These are phyloP conservation scores for Pycnococcus provasolii DNA, from an alignment of 139 green algal genomes.

Conservation along the genomic window DNA sequence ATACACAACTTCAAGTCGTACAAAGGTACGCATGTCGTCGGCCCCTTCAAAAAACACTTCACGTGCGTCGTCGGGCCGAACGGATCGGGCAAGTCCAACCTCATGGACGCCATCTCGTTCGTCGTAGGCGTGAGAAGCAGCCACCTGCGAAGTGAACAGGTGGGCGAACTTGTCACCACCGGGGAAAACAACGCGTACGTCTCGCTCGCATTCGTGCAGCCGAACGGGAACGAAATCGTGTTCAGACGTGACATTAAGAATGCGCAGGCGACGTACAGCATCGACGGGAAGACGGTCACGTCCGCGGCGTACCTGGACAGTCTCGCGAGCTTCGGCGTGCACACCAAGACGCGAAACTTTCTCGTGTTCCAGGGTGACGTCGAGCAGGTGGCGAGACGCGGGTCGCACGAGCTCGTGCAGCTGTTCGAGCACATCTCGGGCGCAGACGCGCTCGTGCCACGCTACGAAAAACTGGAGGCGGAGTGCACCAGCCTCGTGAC, in stretches of 20 bases:
- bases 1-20: too few species aligned
- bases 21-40: conserved; percentile 14
- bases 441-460: conserved; percentile 42
- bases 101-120: conserved; percentile 99
- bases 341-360: conserved; percentile 94
- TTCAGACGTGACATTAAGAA: conserved; percentile 61
- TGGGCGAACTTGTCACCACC: conserved; percentile 74
- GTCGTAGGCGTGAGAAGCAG: conserved; percentile 81
- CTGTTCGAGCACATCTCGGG: conserved; percentile 86
- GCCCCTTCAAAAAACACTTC: conserved; percentile 50
- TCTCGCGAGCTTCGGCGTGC: conserved; percentile 69
- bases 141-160: conserved; percentile 59
- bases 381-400: conserved; percentile 76
- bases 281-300: conserved; percentile 57
- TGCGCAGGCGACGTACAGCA: conserved; percentile 56
- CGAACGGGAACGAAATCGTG: conserved; percentile 52
- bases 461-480: conserved; percentile 60
- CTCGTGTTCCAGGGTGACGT: conserved; percentile 99
- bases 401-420: conserved; percentile 62
- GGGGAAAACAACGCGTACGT: conserved; percentile 35
- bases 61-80: conserved; percentile 89
- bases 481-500: conserved; percentile 49
- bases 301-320: conserved; percentile 74
- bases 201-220: conserved; percentile 56
- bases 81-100: conserved; percentile 90